Percentiles rank a stretch among this genome's conserved stretches.
phyloP scores from a whole-genome alignment of 208 protist species.

The Giardia muris region DNA sequence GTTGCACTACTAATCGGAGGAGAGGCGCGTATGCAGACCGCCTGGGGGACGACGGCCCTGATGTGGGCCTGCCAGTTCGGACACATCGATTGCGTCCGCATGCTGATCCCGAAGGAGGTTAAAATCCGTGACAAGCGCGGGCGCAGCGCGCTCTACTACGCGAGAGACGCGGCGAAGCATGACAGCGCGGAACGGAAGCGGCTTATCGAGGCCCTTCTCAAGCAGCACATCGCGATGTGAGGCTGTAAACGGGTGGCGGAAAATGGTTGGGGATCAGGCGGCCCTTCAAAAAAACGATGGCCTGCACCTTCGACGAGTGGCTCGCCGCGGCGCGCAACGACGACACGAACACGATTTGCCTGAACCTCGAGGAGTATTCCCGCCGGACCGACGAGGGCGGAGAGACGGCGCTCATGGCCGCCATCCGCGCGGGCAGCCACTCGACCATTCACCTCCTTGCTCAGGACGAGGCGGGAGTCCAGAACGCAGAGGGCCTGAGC shows the following conservation, averaged over 20 bases:
- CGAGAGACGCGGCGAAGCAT: not conserved
- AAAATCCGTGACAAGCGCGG: not conserved
- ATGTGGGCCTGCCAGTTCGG: not conserved
- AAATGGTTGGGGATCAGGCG: too few species aligned
- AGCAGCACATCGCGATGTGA: not conserved
- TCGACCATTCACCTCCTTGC: not conserved
- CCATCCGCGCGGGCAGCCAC: not conserved
- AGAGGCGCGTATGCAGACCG: not conserved
- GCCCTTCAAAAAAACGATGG: too few species aligned
- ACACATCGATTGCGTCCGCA: not conserved
- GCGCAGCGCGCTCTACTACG: not conserved
- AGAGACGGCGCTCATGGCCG: not conserved
- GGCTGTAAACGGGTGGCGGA: too few species aligned
- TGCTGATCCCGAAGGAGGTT: not conserved
- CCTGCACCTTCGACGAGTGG: not conserved
- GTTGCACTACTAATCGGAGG: not conserved
- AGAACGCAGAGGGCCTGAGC: not conserved
- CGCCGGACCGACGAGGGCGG: not conserved
- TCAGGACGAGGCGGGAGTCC: not conserved
- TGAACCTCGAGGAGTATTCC: not conserved
- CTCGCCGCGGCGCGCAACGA: not conserved
- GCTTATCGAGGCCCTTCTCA: not conserved
- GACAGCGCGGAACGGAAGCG: not conserved
- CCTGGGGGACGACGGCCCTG: not conserved
- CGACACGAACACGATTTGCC: not conserved